Percentiles rank a stretch among this genome's conserved stretches.
Evolutionary conservation across 306 rosid genomes (phyloP).

Genomic region (Citrullus amarus): DNA sequence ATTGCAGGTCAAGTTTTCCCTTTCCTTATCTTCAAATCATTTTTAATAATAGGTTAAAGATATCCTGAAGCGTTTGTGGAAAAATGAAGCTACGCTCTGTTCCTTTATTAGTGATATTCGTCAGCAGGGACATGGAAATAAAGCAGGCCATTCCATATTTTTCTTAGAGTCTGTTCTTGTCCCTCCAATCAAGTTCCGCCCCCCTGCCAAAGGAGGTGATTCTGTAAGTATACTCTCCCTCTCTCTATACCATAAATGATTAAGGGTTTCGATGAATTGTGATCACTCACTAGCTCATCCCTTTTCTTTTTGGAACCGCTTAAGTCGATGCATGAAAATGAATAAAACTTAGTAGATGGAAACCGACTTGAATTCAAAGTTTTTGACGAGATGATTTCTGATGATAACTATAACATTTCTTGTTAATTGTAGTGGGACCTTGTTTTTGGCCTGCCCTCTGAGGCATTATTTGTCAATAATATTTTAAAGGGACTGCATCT

Average conservation of each 20-base stretch:
- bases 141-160: constrained; percentile 61
- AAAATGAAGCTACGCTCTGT: constrained; percentile 58
- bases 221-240: constrained; percentile 34
- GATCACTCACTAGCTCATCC: background rate
- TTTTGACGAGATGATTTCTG: background rate
- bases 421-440: background rate
- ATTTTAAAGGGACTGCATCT: background rate
- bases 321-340: background rate
- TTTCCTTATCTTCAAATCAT: background rate
- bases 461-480: background rate
- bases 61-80: constrained; percentile 48
- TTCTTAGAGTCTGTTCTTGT: constrained; percentile 77
- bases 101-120: constrained; percentile 44
- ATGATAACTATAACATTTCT: background rate
- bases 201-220: constrained; percentile 76
- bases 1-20: background rate
- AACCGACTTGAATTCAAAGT: background rate
- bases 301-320: background rate
- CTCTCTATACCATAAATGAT: background rate
- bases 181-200: constrained; percentile 87
- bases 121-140: constrained; percentile 52
- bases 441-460: background rate
- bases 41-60: constrained; percentile 39
- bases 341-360: background rate
- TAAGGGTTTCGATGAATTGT: background rate